Evolutionary conservation across 2,329 filamentous ascomycete genomes (phyloP).

Genomic region (Botrytis byssoidea): DNA sequence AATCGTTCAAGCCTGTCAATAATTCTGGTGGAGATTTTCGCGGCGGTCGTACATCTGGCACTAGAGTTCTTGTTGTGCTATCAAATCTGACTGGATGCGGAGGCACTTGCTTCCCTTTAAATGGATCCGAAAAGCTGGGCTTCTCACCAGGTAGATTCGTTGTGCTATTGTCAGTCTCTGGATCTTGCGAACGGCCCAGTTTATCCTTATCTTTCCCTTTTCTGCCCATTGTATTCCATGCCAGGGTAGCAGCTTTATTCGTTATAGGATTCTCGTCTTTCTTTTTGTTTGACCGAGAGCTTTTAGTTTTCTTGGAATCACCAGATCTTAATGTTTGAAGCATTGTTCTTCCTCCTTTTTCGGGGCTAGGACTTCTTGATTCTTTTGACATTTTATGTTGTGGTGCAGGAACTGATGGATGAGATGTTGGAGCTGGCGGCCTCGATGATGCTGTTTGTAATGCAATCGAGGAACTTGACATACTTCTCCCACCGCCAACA

Average conservation of each 20-base stretch:
- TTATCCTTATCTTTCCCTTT: conserved; percentile 30
- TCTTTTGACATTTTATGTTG: conserved; percentile 36
- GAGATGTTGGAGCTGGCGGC: conserved; percentile 23
- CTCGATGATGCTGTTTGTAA: conserved; percentile 25
- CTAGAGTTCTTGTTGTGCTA: conserved; percentile 37
- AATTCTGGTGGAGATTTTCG: conserved; percentile 33
- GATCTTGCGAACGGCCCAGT: conserved; percentile 34
- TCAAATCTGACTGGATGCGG: conserved; percentile 37
- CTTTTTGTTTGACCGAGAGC: conserved; percentile 35
- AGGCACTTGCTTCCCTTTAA: conserved; percentile 23
- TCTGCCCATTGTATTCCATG: conserved; percentile 47
- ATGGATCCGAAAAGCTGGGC: conserved; percentile 28
- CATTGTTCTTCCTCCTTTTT: conserved; percentile 55
- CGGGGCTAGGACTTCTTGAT: conserved; percentile 55
- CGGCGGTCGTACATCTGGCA: conserved; percentile 29
- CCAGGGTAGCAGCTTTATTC: conserved; percentile 62
- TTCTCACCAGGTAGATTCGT: conserved; percentile 31
- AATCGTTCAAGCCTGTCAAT: conserved; percentile 29
- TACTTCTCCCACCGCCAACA: conserved; percentile 36
- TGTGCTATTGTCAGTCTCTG: conserved; percentile 32
- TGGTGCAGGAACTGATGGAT: conserved; percentile 29
- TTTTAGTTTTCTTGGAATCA: conserved; percentile 48
- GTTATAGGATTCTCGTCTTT: conserved; percentile 51
- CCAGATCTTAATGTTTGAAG: conserved; percentile 58
- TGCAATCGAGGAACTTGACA: conserved; percentile 23